These are phyloP conservation scores for Fusarium brachygibbosum DNA, from an alignment of 2,329 filamentous ascomycete species.

Conservation along the genomic window DNA sequence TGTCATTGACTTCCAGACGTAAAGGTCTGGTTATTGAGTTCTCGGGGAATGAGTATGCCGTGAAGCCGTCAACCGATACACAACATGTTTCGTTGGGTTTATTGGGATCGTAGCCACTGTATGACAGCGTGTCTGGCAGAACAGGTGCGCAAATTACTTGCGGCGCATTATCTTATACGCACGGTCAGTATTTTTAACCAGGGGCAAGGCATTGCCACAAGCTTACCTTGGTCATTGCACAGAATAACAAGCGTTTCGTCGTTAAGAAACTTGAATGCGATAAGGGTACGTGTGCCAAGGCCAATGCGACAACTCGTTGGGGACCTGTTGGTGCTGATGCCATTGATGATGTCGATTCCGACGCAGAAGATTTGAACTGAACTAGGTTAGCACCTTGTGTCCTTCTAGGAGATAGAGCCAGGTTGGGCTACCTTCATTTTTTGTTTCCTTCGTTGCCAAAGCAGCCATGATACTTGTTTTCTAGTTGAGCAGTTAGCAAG, in stretches of 20 bases:
- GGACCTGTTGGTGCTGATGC: conserved; percentile 65
- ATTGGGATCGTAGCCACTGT: conserved; percentile 53
- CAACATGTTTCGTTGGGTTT: conserved; percentile 13
- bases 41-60: conserved; percentile 48
- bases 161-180: conserved; percentile 45
- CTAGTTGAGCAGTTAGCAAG: conserved; percentile 46
- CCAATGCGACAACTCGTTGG: conserved; percentile 58
- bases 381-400: not conserved
- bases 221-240: conserved; percentile 58
- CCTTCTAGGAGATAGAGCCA: too few relatives aligned
- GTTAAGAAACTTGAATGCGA: conserved; percentile 77
- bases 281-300: conserved; percentile 60
- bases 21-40: conserved; percentile 54
- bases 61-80: conserved; percentile 36
- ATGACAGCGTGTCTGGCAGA: conserved; percentile 54
- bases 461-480: conserved; percentile 58
- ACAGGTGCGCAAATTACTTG: conserved; percentile 55
- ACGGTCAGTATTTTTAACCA: not conserved
- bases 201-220: not conserved
- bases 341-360: conserved; percentile 66
- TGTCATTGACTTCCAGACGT: conserved; percentile 66
- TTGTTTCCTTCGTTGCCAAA: conserved; percentile 56
- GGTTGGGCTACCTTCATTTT: conserved; percentile 54
- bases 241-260: conserved; percentile 73
- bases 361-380: conserved; percentile 71